phyloP scores from a whole-genome alignment of 2,329 filamentous ascomycete genomes.

The Aspergillus costaricaensis region DNA sequence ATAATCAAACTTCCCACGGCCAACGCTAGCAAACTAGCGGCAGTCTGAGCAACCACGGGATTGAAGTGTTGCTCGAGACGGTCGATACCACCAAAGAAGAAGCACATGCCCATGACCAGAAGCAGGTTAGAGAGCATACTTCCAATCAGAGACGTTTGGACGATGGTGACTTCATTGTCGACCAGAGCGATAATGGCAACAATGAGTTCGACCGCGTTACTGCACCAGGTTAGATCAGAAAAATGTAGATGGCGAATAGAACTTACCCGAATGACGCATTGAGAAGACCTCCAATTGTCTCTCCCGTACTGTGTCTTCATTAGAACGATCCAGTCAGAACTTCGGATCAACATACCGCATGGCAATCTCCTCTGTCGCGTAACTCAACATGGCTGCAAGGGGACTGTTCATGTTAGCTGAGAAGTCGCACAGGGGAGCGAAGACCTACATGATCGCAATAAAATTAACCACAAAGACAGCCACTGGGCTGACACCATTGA shows the following conservation, averaged over 20 bases:
- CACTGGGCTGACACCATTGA: slow-evolving; percentile 56
- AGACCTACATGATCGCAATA: slow-evolving; percentile 73
- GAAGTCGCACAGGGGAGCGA: background rate
- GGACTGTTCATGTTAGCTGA: slow-evolving; percentile 48
- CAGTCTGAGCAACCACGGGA: slow-evolving; percentile 85
- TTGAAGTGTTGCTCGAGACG: slow-evolving; percentile 87
- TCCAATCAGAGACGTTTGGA: slow-evolving; percentile 89
- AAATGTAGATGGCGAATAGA: background rate
- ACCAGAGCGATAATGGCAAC: slow-evolving; percentile 81
- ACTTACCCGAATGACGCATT: slow-evolving; percentile 79
- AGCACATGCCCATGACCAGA: slow-evolving; percentile 87
- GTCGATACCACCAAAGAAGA: slow-evolving; percentile 81
- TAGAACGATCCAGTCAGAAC: background rate
- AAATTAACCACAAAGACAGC: slow-evolving; percentile 88
- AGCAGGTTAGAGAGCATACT: slow-evolving; percentile 90
- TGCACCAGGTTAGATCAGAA: slow-evolving; percentile 27
- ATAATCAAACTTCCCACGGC: slow-evolving; percentile 82
- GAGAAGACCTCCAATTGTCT: slow-evolving; percentile 82
- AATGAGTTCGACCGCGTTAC: slow-evolving; percentile 85
- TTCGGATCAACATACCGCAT: slow-evolving; percentile 44
- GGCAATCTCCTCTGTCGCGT: slow-evolving; percentile 87
- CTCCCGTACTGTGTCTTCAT: slow-evolving; percentile 58
- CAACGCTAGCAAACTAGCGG: slow-evolving; percentile 75
- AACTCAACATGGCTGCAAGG: slow-evolving; percentile 81
- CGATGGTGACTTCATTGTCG: slow-evolving; percentile 75